phyloP scores from a whole-genome alignment of 495 filamentous ascomycete species.

The Daldinia decipiens region DNA sequence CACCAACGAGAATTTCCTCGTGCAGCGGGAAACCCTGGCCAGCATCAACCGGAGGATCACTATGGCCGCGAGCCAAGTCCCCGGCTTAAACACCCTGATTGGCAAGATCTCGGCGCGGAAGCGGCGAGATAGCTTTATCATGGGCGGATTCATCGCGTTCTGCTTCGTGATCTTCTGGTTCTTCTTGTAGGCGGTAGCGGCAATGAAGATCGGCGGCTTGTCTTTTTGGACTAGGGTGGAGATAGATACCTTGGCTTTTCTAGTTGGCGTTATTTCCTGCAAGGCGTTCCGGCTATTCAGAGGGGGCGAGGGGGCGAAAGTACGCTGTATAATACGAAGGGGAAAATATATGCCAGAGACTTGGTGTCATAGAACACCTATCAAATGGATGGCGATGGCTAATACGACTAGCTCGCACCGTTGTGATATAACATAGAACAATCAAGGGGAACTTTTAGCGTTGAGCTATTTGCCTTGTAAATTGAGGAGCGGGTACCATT shows the following conservation, averaged over 20 bases:
- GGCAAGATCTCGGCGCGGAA: conserved; percentile 94
- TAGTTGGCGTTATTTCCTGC: conserved; percentile 38
- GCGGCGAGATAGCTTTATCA: conserved; percentile 92
- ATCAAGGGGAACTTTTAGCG: neutral
- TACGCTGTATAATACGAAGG: conserved; percentile 38
- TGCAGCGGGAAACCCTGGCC: conserved; percentile 85
- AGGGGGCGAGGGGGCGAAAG: neutral
- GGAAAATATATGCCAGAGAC: conserved; percentile 14
- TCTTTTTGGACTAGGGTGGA: conserved; percentile 17
- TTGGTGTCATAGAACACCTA: conserved; percentile 17
- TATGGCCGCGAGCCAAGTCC: conserved; percentile 86
- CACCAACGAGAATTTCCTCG: conserved; percentile 88
- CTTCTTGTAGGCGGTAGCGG: conserved; percentile 66
- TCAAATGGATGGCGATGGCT: conserved; percentile 10
- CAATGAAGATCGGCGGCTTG: conserved; percentile 6
- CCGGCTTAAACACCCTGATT: conserved; percentile 93
- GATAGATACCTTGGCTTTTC: conserved; percentile 39
- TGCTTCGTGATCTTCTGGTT: conserved; percentile 90
- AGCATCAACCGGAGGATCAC: conserved; percentile 91
- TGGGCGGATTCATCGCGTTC: conserved; percentile 88
- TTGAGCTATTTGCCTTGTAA: neutral
- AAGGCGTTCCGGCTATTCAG: conserved; percentile 36
- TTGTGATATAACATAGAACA: conserved; percentile 6
- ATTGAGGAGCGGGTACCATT: conserved; percentile 38
- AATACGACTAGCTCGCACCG: conserved; percentile 15